A percentile compares a stretch with the other conserved stretches of the same genome.
Evolutionary conservation across 345 rosid species (phyloP).

Genomic region (Bruguiera gymnorhiza): DNA sequence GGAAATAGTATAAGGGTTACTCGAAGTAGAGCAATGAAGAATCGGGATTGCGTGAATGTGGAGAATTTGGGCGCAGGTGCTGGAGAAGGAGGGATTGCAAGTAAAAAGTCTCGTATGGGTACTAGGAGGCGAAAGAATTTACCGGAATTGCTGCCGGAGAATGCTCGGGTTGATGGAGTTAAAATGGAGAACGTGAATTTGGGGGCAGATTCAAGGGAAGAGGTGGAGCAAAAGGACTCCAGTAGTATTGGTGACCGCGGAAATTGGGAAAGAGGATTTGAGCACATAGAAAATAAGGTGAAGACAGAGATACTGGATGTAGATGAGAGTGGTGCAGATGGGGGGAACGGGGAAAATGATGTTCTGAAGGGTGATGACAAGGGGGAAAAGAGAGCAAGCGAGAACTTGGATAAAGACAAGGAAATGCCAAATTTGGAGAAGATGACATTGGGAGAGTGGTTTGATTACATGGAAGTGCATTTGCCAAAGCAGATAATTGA

Average conservation of each 20-base stretch:
- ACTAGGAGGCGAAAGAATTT: constrained; percentile 17
- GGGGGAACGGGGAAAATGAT: not conserved
- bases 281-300: not conserved
- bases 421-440: constrained; percentile 34
- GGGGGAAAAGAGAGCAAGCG: not conserved
- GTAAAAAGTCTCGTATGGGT: constrained; percentile 12
- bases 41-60: constrained; percentile 4
- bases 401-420: constrained; percentile 11
- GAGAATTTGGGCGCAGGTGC: constrained; percentile 18
- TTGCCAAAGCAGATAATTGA: constrained; percentile 48
- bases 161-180: not conserved
- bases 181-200: not conserved
- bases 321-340: constrained; percentile 4
- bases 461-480: constrained; percentile 48
- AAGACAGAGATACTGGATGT: constrained; percentile 7
- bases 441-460: constrained; percentile 66
- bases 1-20: constrained; percentile 20
- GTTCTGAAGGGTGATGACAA: constrained; percentile 1
- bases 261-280: not conserved
- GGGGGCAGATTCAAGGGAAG: constrained; percentile 1
- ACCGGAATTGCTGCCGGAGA: constrained; percentile 20
- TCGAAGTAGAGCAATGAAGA: constrained; percentile 15
- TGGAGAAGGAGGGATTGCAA: constrained; percentile 23
- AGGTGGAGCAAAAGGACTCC: not conserved
- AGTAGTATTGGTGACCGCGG: not conserved